A percentile compares a stretch with the other conserved stretches of the same genome.
These are phyloP conservation scores for Panicum virgatum DNA, from an alignment of 202 grass and related monocot genomes.

Conservation along the genomic window DNA sequence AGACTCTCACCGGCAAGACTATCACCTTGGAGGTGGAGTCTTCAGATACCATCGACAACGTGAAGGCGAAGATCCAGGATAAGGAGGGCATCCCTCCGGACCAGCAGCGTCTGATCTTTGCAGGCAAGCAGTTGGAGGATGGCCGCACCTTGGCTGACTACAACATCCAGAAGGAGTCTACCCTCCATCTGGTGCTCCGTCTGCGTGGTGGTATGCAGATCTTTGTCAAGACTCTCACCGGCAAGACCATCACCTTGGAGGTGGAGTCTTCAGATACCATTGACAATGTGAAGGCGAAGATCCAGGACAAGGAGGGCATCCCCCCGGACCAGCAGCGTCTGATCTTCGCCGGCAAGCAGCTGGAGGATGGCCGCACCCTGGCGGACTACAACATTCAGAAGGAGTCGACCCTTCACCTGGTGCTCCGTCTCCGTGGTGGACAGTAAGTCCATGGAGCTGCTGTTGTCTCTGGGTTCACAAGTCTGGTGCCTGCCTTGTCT, in stretches of 20 bases:
- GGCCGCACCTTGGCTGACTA: constrained; percentile 53
- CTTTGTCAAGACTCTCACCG: too few relatives aligned
- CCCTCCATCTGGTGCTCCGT: constrained; percentile 57
- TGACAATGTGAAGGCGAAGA: constrained; percentile 58
- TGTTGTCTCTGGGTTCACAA: constrained; percentile 12
- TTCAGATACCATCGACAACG: constrained; percentile 55
- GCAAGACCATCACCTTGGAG: too few relatives aligned
- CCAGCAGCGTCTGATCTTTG: constrained; percentile 63
- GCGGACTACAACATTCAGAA: constrained; percentile 39
- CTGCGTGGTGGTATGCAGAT: too few relatives aligned
- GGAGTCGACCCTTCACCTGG: constrained; percentile 54
- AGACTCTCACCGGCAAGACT: constrained; percentile 79
- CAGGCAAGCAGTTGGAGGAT: constrained; percentile 63
- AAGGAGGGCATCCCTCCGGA: constrained; percentile 69
- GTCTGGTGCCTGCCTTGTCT: constrained; percentile 12
- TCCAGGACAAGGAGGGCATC: constrained; percentile 72
- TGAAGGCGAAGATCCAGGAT: constrained; percentile 62
- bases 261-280: too few relatives aligned
- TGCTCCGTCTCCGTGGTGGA: constrained; percentile 56
- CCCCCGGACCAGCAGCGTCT: constrained; percentile 66
- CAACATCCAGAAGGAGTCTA: constrained; percentile 70
- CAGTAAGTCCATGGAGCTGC: constrained; percentile 18
- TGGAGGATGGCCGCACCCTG: constrained; percentile 32
- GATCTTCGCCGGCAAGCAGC: constrained; percentile 58
- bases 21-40: constrained; percentile 70